Evolutionary conservation across 129 eudicot species (phyloP).

Genomic region (Flaveria robusta): DNA sequence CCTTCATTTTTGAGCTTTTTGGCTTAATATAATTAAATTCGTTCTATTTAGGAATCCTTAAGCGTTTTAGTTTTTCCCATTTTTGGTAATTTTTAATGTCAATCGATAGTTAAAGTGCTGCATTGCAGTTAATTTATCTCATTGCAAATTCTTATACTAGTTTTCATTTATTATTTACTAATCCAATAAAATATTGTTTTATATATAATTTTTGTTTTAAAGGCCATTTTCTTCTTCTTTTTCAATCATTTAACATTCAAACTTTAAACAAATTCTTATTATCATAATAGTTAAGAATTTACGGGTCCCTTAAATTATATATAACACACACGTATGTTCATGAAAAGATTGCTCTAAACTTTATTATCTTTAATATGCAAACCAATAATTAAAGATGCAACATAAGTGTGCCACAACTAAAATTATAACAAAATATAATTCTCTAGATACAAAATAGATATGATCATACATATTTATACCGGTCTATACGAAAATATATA

Average conservation of each 20-base stretch:
- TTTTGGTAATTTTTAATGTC: too few species aligned
- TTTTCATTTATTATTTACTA: too few species aligned
- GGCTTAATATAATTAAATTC: too few species aligned
- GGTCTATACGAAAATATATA: background rate
- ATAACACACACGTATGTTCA: constrained; percentile 5
- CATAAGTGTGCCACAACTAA: constrained; percentile 37
- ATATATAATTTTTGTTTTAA: too few species aligned
- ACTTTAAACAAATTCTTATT: background rate
- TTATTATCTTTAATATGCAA: constrained; percentile 23
- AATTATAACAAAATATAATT: constrained; percentile 3
- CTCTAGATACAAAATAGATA: constrained; percentile 6
- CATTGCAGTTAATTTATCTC: background rate
- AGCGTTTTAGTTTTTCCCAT: too few species aligned
- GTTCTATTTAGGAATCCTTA: too few species aligned
- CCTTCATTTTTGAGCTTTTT: too few species aligned
- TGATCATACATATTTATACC: background rate
- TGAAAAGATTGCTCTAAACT: constrained; percentile 37
- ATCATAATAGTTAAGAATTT: background rate
- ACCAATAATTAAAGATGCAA: constrained; percentile 19
- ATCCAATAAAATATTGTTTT: too few species aligned
- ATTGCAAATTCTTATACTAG: background rate
- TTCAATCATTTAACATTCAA: background rate
- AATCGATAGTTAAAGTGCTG: background rate
- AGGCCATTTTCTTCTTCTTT: background rate
- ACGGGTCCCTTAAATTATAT: background rate